Evolutionary conservation across 2,329 filamentous ascomycete species (phyloP).

Genomic region (Davidsoniella virescens): DNA sequence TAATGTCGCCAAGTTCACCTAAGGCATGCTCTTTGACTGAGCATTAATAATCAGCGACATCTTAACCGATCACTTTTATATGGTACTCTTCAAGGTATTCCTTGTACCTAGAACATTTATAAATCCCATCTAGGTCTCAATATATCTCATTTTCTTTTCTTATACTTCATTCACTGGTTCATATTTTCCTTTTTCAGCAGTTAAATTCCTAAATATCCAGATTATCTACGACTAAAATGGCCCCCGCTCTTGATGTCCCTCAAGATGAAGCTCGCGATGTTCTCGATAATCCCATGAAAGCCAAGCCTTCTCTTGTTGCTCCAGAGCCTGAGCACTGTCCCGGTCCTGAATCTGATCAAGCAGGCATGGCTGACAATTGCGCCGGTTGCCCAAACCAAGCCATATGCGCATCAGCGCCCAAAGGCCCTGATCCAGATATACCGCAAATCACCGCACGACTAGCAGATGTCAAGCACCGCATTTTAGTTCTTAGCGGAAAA

Average conservation of each 20-base stretch:
- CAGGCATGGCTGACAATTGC: conserved; percentile 64
- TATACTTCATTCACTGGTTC: not conserved
- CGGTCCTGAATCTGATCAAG: conserved; percentile 63
- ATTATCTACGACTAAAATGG: conserved; percentile 38
- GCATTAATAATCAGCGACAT: conserved; percentile 4
- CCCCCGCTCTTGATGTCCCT: conserved; percentile 53
- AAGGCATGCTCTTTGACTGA: not conserved
- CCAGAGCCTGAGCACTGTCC: conserved; percentile 96
- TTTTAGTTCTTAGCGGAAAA: conserved; percentile 85
- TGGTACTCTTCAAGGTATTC: not conserved
- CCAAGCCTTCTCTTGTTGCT: conserved; percentile 71
- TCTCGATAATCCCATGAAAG: conserved; percentile 52
- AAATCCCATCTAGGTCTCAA: too few relatives aligned
- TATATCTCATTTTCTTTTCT: not conserved
- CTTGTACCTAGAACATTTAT: not conserved
- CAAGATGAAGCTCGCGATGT: conserved; percentile 50
- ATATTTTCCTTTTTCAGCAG: not conserved
- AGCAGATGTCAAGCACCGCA: conserved; percentile 70
- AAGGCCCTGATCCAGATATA: conserved; percentile 90
- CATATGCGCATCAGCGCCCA: conserved; percentile 86
- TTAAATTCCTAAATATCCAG: not conserved
- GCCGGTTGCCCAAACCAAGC: conserved; percentile 89
- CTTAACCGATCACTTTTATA: not conserved
- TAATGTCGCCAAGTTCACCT: not conserved
- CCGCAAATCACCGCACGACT: conserved; percentile 74